A percentile compares a stretch with the other conserved stretches of the same genome.
Evolutionary conservation across 139 green algal genomes (phyloP).

Genomic region (Tetratostichococcus sp.): DNA sequence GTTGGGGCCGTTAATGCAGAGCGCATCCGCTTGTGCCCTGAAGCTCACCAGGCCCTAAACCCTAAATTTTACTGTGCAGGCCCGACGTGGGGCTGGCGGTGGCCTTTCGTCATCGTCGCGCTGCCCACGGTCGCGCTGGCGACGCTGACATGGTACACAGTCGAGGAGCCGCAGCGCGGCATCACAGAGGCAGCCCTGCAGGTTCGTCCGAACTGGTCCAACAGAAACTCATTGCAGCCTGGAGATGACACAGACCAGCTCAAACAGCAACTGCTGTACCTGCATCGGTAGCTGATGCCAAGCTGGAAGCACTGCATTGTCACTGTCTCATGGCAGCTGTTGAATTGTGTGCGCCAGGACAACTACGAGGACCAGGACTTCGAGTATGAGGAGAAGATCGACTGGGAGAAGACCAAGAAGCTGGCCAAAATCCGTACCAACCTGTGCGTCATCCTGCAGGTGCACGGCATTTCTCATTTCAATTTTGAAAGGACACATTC

Average conservation of each 20-base stretch:
- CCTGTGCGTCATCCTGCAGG: conserved; percentile 63
- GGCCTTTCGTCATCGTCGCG: conserved; percentile 78
- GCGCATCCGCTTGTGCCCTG: too few species aligned
- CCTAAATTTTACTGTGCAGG: conserved; percentile 33
- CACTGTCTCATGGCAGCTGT: too few species aligned
- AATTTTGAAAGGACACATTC: too few species aligned
- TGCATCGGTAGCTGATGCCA: too few species aligned
- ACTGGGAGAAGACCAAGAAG: conserved; percentile 43
- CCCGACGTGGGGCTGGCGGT: conserved; percentile 67
- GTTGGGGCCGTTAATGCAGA: too few species aligned
- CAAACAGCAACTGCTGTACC: too few species aligned
- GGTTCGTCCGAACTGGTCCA: too few species aligned
- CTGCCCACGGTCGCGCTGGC: conserved; percentile 53
- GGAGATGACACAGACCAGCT: too few species aligned
- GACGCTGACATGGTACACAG: conserved; percentile 50
- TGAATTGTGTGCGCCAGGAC: too few species aligned
- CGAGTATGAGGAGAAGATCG: conserved; percentile 56
- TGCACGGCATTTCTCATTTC: neutral
- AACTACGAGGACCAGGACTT: conserved; percentile 28
- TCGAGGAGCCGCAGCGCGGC: conserved; percentile 56
- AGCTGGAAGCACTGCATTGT: too few species aligned
- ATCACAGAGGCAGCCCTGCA: conserved; percentile 42
- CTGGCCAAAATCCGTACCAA: conserved; percentile 64
- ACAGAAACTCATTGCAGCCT: too few species aligned
- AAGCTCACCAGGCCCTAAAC: too few species aligned